A percentile compares a stretch with the other conserved stretches of the same genome.
phyloP scores from a whole-genome alignment of 2,329 filamentous ascomycete species.

The Neurospora crassa region DNA sequence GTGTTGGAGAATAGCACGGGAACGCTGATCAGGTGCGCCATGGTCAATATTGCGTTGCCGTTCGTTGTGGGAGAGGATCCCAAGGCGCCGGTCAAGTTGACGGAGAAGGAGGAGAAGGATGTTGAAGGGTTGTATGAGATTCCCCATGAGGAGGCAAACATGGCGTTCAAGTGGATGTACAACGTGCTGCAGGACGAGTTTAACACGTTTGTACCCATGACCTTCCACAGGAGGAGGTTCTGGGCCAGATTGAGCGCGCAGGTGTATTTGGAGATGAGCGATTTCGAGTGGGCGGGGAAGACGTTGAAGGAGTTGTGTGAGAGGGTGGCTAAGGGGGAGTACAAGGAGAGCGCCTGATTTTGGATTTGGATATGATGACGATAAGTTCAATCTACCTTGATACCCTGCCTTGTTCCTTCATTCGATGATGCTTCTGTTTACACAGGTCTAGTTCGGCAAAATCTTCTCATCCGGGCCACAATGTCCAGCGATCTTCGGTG shows the following conservation, averaged over 20 bases:
- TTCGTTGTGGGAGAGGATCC: constrained; percentile 27
- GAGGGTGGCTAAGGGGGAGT: constrained; percentile 25
- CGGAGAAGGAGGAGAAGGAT: constrained; percentile 21
- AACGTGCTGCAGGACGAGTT: constrained; percentile 45
- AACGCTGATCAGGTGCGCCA: constrained; percentile 55
- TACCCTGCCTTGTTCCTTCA: background rate
- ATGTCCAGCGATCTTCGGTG: background rate
- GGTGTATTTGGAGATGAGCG: constrained; percentile 69
- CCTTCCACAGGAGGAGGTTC: constrained; percentile 48
- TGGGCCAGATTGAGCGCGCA: constrained; percentile 73
- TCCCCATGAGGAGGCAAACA: constrained; percentile 21
- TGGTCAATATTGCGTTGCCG: constrained; percentile 68
- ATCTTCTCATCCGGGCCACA: background rate
- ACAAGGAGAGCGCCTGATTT: constrained; percentile 4
- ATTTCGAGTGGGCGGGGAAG: constrained; percentile 63
- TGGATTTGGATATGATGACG: background rate
- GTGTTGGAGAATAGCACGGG: constrained; percentile 57
- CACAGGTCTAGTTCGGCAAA: background rate
- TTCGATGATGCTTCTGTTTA: background rate
- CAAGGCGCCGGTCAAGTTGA: constrained; percentile 18
- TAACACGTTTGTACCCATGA: constrained; percentile 61
- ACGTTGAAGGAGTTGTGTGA: constrained; percentile 42
- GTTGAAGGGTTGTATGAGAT: constrained; percentile 20
- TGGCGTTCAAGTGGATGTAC: constrained; percentile 49
- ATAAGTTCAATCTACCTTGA: background rate